Conservation (phyloP, 345 rosid species). For the Corchorus olitorius region DNA sequence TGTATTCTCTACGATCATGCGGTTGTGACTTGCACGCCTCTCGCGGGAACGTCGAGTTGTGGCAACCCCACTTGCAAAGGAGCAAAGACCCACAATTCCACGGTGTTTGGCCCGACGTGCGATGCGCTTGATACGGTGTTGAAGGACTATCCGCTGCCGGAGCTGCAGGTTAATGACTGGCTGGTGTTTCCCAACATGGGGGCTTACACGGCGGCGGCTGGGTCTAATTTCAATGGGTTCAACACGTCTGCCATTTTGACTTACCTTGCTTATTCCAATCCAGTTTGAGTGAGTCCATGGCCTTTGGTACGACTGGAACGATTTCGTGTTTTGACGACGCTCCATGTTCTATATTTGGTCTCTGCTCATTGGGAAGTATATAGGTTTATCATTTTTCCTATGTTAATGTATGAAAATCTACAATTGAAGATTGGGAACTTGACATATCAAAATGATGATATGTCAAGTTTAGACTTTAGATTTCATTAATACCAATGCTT, state of each 20-base stretch:
- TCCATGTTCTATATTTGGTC: too few species aligned
- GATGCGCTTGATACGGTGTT: slow-evolving; percentile 33
- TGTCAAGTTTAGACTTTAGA: too few species aligned
- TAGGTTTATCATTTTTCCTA: too few species aligned
- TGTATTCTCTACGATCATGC: slow-evolving; percentile 17
- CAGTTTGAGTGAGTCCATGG: background rate
- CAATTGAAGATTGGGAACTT: too few species aligned
- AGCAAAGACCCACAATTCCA: slow-evolving; percentile 12
- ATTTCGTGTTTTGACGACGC: background rate
- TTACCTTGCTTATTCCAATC: slow-evolving; percentile 22
- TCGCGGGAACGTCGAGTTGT: slow-evolving; percentile 8
- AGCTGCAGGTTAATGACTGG: slow-evolving; percentile 33
- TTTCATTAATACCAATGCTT: too few species aligned
- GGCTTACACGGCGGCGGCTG: slow-evolving; percentile 35
- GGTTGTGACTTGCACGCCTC: slow-evolving; percentile 27
- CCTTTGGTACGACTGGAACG: too few species aligned
- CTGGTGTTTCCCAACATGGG: slow-evolving; percentile 41
- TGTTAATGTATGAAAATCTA: too few species aligned
- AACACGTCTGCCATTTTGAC: slow-evolving; percentile 16
- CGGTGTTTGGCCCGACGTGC: slow-evolving; percentile 43
- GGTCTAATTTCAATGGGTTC: slow-evolving; percentile 36
- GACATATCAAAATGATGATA: too few species aligned
- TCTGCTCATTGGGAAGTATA: too few species aligned
- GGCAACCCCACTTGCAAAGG: slow-evolving; percentile 21
- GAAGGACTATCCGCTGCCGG: slow-evolving; percentile 27